Conservation (phyloP, 106 monocot genomes). For the Xerophyta viscosa region DNA sequence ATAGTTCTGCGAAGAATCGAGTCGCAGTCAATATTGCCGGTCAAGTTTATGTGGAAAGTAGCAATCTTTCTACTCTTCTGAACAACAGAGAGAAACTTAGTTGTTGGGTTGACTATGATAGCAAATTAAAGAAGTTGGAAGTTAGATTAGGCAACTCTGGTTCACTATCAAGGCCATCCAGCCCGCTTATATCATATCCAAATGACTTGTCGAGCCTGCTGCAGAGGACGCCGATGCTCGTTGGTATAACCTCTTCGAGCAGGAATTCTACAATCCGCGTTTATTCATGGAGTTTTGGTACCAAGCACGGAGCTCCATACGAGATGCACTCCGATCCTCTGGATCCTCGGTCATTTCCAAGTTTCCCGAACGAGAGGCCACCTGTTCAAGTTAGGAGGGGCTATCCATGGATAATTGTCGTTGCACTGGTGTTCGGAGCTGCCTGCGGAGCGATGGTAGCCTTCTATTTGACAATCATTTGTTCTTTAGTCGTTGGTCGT, state of each 20-base stretch:
- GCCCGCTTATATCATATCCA: constrained; percentile 29
- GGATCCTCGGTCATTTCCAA: constrained; percentile 36
- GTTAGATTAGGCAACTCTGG: constrained; percentile 37
- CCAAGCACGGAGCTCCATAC: constrained; percentile 44
- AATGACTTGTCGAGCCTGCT: constrained; percentile 51
- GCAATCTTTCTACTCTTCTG: constrained; percentile 23
- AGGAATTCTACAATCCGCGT: constrained; percentile 26
- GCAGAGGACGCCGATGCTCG: constrained; percentile 43
- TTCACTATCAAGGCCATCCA: constrained; percentile 18
- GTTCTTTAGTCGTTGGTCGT: constrained; percentile 22
- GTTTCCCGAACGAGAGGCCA: constrained; percentile 6
- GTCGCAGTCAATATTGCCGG: constrained; percentile 31
- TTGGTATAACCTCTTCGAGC: constrained; percentile 45
- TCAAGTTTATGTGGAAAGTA: constrained; percentile 13
- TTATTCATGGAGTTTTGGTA: constrained; percentile 66
- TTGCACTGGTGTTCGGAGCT: constrained; percentile 42
- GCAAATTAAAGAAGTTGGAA: constrained; percentile 29
- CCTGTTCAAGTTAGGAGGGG: background rate
- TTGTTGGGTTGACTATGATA: constrained; percentile 75
- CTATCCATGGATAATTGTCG: constrained; percentile 21
- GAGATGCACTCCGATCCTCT: constrained; percentile 80
- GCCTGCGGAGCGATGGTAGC: constrained; percentile 47
- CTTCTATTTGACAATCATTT: constrained; percentile 27
- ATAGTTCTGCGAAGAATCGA: constrained; percentile 7
- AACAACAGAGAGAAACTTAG: constrained; percentile 32